Conservation (phyloP, 1,284 basidiomycete genomes). For the Rhodotorula sp. region DNA sequence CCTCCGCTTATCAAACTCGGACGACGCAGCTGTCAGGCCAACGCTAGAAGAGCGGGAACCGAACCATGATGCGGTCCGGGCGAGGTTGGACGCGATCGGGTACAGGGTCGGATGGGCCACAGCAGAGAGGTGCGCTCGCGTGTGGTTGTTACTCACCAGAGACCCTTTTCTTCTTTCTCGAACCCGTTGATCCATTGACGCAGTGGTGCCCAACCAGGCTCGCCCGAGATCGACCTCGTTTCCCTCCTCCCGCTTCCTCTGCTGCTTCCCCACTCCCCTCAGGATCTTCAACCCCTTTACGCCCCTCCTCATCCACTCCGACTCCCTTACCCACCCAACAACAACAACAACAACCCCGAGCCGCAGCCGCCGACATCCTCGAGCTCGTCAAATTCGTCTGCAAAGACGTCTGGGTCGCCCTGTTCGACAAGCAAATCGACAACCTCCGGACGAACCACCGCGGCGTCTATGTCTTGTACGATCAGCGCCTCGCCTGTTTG, state of each 20-base stretch:
- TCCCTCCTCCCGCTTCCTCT: constrained; percentile 16
- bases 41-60: too few species aligned
- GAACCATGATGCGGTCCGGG: constrained; percentile 14
- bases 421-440: constrained; percentile 46
- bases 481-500: constrained; percentile 31
- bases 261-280: constrained; percentile 3
- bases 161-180: not conserved
- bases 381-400: constrained; percentile 46
- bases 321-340: not conserved
- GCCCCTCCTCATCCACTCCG: too few species aligned
- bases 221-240: constrained; percentile 31
- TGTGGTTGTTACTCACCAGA: too few species aligned
- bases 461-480: constrained; percentile 45
- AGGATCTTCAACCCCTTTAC: not conserved
- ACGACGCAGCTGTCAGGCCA: too few species aligned
- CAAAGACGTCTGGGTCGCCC: constrained; percentile 44
- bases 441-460: constrained; percentile 47
- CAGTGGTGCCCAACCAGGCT: constrained; percentile 11
- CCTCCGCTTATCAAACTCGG: constrained; percentile 6
- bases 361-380: constrained; percentile 33
- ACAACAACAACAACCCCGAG: not conserved
- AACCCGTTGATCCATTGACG: not conserved
- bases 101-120: constrained; percentile 40
- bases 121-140: constrained; percentile 36
- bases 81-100: constrained; percentile 38